phyloP scores from a whole-genome alignment of 2,329 filamentous ascomycete species.

The Diaporthe australafricana region DNA sequence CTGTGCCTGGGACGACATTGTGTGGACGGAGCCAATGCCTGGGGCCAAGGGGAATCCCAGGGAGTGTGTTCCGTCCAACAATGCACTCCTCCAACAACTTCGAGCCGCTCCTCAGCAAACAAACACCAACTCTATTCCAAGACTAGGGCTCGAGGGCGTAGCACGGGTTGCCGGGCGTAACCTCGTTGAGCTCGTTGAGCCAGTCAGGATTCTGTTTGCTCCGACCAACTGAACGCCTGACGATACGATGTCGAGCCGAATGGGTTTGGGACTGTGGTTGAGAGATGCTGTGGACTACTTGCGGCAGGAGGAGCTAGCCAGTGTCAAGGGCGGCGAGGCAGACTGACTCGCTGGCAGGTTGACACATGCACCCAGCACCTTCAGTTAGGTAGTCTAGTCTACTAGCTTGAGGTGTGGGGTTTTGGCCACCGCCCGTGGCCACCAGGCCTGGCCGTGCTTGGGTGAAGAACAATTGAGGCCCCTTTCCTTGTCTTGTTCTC shows the following conservation, averaged over 20 bases:
- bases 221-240: background rate
- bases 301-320: background rate
- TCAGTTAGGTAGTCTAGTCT: background rate
- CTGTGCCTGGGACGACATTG: slow-evolving; percentile 11
- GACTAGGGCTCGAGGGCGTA: background rate
- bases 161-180: background rate
- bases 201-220: background rate
- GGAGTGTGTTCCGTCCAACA: background rate
- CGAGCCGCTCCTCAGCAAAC: background rate
- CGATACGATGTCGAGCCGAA: background rate
- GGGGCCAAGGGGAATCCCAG: background rate
- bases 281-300: background rate
- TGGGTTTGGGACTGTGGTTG: background rate
- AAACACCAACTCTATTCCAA: background rate
- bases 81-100: background rate
- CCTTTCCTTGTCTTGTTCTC: background rate
- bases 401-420: background rate
- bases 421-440: background rate
- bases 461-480: background rate
- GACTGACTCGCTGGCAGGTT: background rate
- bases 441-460: background rate
- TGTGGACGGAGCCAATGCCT: background rate
- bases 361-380: background rate
- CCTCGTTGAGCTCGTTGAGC: background rate
- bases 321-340: slow-evolving; percentile 1